Base-by-base conservation (phyloP, 176 grass and related monocot genomes). In the Triticum monococcum region DNA sequence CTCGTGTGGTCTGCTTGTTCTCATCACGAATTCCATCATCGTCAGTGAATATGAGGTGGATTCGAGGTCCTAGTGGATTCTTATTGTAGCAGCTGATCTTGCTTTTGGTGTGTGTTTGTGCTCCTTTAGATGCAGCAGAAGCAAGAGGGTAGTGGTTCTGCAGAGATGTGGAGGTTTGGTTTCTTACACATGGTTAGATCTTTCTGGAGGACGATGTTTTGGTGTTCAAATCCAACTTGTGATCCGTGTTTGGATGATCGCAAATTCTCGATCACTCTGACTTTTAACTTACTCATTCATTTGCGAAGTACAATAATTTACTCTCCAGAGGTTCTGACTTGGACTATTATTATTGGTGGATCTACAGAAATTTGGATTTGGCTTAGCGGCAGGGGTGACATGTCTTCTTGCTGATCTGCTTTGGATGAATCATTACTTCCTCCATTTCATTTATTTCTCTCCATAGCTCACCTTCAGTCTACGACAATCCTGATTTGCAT, bases 351-450 rank as follows among this genome's bases (percentile, higher is more conserved):
- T 32, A 8, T 8, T 52, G 54, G 52, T 77, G 33, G 1, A 48
- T 87, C 67, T 87, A n/a, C 68, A 87, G 78, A 8, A 64, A 54
- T 46, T 46, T 46, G 43, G 43, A 46, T 46, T 45, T 45, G 41
- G 41, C 41, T 45, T 46, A 13, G 43, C 12, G 43, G 13, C 12
- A 3, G 41, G 35, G 43, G 43, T 46, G 43, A 46, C 38, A 10
- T 41, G 38, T 41, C 38, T 41, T 41, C 43, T 46, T 46, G 43
- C 43, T 46, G 3, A 13, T 46, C 43, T 46, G 11, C 43, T 46
- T 46, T 46, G 43, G 43, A 46, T 46, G 43, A 46, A 46, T 13
- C 12, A 46, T 46, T 13, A 13, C 12, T 45, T 45, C 43, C 43
- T 12, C 43, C 43, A 45, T 45, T 45, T 12, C 43, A 45, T 45